Conservation (phyloP, 768 basidiomycete genomes). For the Galerina marginata region DNA sequence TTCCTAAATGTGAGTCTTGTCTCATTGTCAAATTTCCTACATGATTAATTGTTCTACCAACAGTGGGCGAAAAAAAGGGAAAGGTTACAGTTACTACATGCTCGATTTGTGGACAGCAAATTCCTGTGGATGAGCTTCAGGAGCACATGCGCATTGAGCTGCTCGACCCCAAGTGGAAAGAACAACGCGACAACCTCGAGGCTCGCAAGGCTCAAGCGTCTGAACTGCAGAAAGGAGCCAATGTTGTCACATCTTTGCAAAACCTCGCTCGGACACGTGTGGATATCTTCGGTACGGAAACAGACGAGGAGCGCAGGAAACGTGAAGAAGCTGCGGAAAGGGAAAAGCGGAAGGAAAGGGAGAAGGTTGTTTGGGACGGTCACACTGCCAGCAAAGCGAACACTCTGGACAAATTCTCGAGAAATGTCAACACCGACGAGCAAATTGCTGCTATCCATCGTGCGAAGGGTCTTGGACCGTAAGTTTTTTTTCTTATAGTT, state of each 20-base stretch:
- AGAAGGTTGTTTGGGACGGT: conserved; percentile 98
- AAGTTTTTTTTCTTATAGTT: conserved; percentile 38
- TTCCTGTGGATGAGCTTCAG: conserved; percentile 93
- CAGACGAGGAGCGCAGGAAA: conserved; percentile 88
- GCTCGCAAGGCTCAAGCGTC: conserved; percentile 89
- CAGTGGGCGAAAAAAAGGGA: conserved; percentile 70
- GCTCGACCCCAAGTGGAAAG: conserved; percentile 98
- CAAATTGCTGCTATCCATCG: conserved; percentile 98
- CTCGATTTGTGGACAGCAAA: conserved; percentile 93
- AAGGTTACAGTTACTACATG: conserved; percentile 85
- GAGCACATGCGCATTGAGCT: conserved; percentile 99
- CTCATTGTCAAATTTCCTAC: not conserved
- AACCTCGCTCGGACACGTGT: conserved; percentile 95
- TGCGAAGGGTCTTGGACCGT: conserved; percentile 89
- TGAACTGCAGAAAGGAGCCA: conserved; percentile 87
- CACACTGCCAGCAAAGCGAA: conserved; percentile 93
- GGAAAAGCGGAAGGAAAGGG: conserved; percentile 82
- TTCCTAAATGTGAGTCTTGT: conserved; percentile 78
- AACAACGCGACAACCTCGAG: conserved; percentile 89
- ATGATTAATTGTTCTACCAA: conserved; percentile 10
- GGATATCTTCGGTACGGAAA: conserved; percentile 95
- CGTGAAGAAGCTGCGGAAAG: conserved; percentile 87
- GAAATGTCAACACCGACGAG: conserved; percentile 93
- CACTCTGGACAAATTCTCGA: conserved; percentile 92
- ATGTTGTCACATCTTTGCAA: conserved; percentile 92